Base-by-base conservation (phyloP, 2,329 filamentous ascomycete genomes). In the Alternaria solani region DNA sequence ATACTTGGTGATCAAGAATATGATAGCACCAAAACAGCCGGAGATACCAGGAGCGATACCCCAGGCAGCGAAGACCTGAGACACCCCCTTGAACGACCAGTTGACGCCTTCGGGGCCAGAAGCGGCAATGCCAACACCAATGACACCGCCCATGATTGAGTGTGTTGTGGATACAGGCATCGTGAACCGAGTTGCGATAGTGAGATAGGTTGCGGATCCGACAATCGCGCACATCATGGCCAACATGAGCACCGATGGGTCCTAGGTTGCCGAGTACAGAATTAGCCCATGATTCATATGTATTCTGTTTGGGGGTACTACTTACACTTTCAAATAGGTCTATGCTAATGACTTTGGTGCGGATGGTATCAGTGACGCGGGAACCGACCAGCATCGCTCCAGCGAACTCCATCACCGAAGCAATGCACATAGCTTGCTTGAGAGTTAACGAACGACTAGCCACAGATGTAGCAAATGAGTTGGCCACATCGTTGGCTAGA, bases 1-100 rank as follows among this genome's bases (percentile, higher is more conserved):
- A 65, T 85, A 87, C 69, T 88, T 88, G 55, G 85, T 87, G 67
- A 85, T 76, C 39, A 81, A 69, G 78, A 88, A 88, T 73, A 88
- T 81, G 70, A 82, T 77, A 43, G 86, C 79, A 55, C 76, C 86
- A 53, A 89, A 88, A 57, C 63, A 54, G 23, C 79, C 87, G 0
- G 87, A 77, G 14, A 89, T 80, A 55, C 82, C 81, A 1, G 87
- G 87, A 2, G 87, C 86, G 62, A 88, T 86, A 64, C 84, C 81
- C 86, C 87, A 88, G 11, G 86, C 86, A 16, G 88, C 82, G 65
- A 88, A 86, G 23, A 89, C 85, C 42, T 67, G 64, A 38, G 84
- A 83, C 7, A 88, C 87, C 62, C 87, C 85, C 2, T 83, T 79
- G 74, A 81, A 83, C 59, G 83, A 84, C 85, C 88, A 89, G 56